phyloP scores from a whole-genome alignment of 352 stramenopile genomes.

The Phytophthora ramorum region DNA sequence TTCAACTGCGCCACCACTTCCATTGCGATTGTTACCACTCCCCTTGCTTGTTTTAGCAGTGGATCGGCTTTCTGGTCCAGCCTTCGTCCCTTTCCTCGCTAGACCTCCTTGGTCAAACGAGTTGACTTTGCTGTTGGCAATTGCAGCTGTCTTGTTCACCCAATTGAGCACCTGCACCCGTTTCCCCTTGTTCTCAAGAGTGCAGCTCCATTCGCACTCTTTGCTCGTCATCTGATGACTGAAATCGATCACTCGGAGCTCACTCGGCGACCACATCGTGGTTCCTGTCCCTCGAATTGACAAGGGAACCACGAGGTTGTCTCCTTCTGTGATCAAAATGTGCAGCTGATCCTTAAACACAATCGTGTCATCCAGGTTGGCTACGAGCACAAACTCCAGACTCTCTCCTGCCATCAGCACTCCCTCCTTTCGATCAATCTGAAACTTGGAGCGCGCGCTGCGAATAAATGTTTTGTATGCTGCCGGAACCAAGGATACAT shows the following conservation, averaged over 20 bases:
- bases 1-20: conserved; percentile 16
- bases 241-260: conserved; percentile 93
- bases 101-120: conserved; percentile 14
- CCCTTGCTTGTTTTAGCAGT: conserved; percentile 23
- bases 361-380: conserved; percentile 94
- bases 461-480: conserved; percentile 94
- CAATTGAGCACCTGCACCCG: conserved; percentile 92
- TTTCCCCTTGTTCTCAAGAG: conserved; percentile 96
- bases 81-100: conserved; percentile 29
- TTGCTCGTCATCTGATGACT: conserved; percentile 91
- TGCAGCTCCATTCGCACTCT: conserved; percentile 92
- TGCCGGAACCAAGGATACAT: conserved; percentile 91
- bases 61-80: conserved; percentile 10
- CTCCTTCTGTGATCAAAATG: conserved; percentile 92
- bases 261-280: conserved; percentile 93
- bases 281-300: conserved; percentile 93
- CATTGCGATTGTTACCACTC: conserved; percentile 26
- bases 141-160: conserved; percentile 75
- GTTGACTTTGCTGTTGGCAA: conserved; percentile 32
- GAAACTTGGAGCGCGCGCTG: conserved; percentile 92
- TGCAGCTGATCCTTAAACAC: conserved; percentile 94
- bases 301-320: conserved; percentile 91
- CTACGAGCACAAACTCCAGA: conserved; percentile 78
- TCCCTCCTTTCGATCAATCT: conserved; percentile 91
- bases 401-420: conserved; percentile 82